Conservation (phyloP, 192 early-diverging fungal genomes). For the Coemansia guatemalensis region DNA sequence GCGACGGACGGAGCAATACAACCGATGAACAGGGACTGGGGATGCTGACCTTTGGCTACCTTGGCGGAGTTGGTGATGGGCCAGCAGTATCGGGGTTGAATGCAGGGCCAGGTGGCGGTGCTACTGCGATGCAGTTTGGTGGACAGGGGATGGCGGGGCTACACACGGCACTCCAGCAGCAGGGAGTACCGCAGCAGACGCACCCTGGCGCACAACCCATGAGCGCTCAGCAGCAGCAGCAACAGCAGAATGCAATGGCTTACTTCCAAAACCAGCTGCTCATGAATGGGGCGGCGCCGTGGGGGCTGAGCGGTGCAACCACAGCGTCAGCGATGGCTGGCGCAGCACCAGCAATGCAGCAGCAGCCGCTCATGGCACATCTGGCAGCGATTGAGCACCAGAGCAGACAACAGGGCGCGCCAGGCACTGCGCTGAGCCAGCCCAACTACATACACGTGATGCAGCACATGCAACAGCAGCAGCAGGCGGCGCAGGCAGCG, state of each 20-base stretch:
- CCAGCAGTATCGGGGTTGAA: background rate
- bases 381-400: background rate
- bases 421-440: background rate
- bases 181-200: background rate
- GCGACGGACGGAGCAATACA: background rate
- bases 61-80: conserved; percentile 11
- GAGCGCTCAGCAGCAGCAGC: background rate
- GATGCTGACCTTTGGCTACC: conserved; percentile 41
- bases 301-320: background rate
- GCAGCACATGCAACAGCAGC: conserved; percentile 23
- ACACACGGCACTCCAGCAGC: background rate
- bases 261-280: background rate
- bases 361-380: background rate
- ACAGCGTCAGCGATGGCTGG: background rate
- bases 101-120: background rate
- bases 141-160: background rate
- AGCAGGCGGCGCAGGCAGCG: conserved; percentile 10
- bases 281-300: background rate
- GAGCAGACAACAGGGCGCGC: background rate
- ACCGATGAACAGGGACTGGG: conserved; percentile 9
- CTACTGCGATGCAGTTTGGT: background rate
- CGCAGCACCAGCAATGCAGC: background rate
- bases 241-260: background rate
- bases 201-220: background rate
- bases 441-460: conserved; percentile 11